Percentiles rank a stretch among this genome's conserved stretches.
Conservation (phyloP, 2,329 filamentous ascomycete genomes). For the Apiospora phragmitis region DNA sequence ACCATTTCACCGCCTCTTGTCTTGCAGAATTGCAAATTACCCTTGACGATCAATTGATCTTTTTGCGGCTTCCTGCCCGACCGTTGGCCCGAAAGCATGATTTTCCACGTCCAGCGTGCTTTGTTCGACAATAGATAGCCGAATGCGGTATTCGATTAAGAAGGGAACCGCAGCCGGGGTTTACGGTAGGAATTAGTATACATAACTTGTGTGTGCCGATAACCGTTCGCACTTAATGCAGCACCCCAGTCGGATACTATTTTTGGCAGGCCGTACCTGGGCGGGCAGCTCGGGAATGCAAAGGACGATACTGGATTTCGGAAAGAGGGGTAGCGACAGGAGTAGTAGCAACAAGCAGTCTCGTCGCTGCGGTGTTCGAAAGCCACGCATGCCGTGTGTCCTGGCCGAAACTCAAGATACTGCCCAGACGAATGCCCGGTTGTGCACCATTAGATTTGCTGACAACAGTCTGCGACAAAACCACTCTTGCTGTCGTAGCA, state of each 20-base stretch:
- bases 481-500: background rate
- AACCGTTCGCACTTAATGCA: background rate
- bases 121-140: background rate
- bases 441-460: background rate
- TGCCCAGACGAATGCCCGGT: background rate
- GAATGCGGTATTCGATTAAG: background rate
- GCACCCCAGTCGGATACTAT: conserved; percentile 6
- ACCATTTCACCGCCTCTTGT: background rate
- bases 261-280: conserved; percentile 4
- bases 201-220: background rate
- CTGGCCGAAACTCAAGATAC: background rate
- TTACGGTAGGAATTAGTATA: background rate
- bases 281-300: conserved; percentile 1
- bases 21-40: conserved; percentile 2
- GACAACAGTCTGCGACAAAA: background rate
- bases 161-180: background rate
- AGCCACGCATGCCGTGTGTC: background rate
- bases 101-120: background rate
- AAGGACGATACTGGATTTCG: background rate
- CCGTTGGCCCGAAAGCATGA: conserved; percentile 1
- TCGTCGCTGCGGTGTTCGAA: background rate
- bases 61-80: background rate
- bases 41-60: background rate
- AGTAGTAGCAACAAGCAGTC: background rate
- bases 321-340: background rate